Percentiles rank a stretch among this genome's conserved stretches.
Conservation (phyloP, 345 rosid genomes). For the Aurinia saxatilis region DNA sequence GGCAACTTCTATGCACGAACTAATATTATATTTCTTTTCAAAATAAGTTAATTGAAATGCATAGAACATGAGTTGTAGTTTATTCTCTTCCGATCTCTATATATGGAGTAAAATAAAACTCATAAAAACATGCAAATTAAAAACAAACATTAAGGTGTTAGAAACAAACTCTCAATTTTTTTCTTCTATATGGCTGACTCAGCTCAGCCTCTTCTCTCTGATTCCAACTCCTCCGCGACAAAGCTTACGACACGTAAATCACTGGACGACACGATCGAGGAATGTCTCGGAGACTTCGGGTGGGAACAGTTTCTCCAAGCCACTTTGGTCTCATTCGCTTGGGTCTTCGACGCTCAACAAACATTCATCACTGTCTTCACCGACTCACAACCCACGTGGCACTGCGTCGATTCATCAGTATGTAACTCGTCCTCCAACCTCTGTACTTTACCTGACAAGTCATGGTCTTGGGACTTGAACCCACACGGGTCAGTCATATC, state of each 20-base stretch:
- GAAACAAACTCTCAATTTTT: not conserved
- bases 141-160: not conserved
- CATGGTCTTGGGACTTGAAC: conserved; percentile 49
- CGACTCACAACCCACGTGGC: conserved; percentile 51
- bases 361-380: conserved; percentile 55
- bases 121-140: not conserved
- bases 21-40: too few relatives aligned
- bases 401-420: conserved; percentile 23
- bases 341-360: conserved; percentile 62
- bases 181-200: conserved; percentile 7
- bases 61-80: not conserved
- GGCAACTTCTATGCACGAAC: too few relatives aligned
- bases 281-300: conserved; percentile 39
- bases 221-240: conserved; percentile 6
- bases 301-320: conserved; percentile 42
- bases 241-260: conserved; percentile 22
- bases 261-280: conserved; percentile 39
- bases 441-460: conserved; percentile 30
- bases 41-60: too few relatives aligned
- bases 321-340: conserved; percentile 42
- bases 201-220: conserved; percentile 31
- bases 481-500: conserved; percentile 34
- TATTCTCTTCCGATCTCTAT: not conserved
- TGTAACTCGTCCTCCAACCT: conserved; percentile 23
- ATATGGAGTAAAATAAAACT: not conserved